Base-by-base conservation (phyloP, 1,284 basidiomycete genomes). In the Leccinum cinnamomeum region DNA sequence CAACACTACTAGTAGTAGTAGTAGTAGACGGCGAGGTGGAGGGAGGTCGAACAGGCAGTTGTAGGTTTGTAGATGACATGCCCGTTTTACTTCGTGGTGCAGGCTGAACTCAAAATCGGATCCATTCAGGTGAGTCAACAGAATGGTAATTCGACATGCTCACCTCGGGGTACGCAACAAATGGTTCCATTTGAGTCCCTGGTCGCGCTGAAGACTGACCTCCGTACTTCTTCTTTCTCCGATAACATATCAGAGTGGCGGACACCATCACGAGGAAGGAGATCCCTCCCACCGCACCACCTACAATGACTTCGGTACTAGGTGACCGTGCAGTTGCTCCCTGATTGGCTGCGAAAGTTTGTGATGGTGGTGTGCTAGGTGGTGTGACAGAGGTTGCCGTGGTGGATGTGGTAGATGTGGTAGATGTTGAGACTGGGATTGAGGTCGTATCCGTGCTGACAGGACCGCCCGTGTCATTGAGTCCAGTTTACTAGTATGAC, bases 271-370 rank as follows among this genome's bases (percentile, higher is more conserved):
- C 39, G 10, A 64, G 5, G 7, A 41, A 30, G 12, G 14, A 18
- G 11, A 61, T n/a, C 4, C 60, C 64, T 1, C 58, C 64, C 8
- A 64, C 39, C 11, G 30, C 28, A 16, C 64, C 67, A 28, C 67
- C 69, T 2, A 58, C 20, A 16, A 68, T 57, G 14, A 58, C 58
- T 0, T 53, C 58, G 8, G 23, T 39, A 23, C 58, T 37, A 3
- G 35, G 58, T 54, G 6, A n/a, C 30, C 33, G 16, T 20, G 63
- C 33, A 16, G 53, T 23, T 1, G 46, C 12, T 4, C 48, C 23
- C 1, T 51, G 48, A 25, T 7, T 25, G 23, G 23, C 48, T 25
- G 20, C 2, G 0, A 14, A 8, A 5, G 12, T 25, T 14, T 23
- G 48, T 23, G 54, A 20, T 20, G 57, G 1, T 20, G 41, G 20